These are phyloP conservation scores for Annulohypoxylon moriforme DNA, from an alignment of 495 filamentous ascomycete species.

Conservation along the genomic window DNA sequence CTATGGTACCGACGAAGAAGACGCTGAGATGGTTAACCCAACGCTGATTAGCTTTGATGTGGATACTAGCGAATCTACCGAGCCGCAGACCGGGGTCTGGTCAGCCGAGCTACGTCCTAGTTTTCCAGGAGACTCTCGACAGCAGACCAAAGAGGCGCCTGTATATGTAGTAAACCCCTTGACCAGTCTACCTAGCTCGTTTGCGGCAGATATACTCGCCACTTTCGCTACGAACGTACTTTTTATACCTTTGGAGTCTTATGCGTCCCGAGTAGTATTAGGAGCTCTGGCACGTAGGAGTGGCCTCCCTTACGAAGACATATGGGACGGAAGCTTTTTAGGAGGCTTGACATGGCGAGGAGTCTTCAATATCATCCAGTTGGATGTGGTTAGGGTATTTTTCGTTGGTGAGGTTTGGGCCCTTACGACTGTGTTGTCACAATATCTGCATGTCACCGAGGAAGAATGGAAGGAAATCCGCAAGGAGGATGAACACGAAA, in stretches of 20 bases:
- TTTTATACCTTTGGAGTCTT: constrained; percentile 49
- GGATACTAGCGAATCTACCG: constrained; percentile 59
- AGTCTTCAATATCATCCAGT: constrained; percentile 49
- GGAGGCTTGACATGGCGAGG: constrained; percentile 37
- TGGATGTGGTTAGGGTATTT: constrained; percentile 50
- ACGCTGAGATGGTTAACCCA: constrained; percentile 58
- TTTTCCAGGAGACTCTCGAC: constrained; percentile 42
- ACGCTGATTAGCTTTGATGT: constrained; percentile 69
- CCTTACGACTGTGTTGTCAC: constrained; percentile 44
- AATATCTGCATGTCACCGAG: constrained; percentile 46
- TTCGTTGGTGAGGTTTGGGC: constrained; percentile 51
- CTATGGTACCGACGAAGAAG: constrained; percentile 62
- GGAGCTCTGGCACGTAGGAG: constrained; percentile 42
- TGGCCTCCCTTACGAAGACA: constrained; percentile 40
- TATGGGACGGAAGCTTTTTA: constrained; percentile 34
- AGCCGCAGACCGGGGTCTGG: constrained; percentile 60
- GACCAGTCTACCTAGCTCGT: constrained; percentile 48
- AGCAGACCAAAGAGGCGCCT: constrained; percentile 42
- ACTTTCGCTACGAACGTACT: constrained; percentile 46
- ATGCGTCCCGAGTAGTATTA: constrained; percentile 45
- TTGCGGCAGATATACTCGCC: constrained; percentile 54
- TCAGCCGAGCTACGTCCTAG: constrained; percentile 67
- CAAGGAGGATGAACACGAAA: constrained; percentile 28
- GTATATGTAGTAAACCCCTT: constrained; percentile 54
- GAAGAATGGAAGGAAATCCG: constrained; percentile 53